Base-by-base conservation (phyloP, 768 basidiomycete genomes). In the Phlegmacium glaucopus region DNA sequence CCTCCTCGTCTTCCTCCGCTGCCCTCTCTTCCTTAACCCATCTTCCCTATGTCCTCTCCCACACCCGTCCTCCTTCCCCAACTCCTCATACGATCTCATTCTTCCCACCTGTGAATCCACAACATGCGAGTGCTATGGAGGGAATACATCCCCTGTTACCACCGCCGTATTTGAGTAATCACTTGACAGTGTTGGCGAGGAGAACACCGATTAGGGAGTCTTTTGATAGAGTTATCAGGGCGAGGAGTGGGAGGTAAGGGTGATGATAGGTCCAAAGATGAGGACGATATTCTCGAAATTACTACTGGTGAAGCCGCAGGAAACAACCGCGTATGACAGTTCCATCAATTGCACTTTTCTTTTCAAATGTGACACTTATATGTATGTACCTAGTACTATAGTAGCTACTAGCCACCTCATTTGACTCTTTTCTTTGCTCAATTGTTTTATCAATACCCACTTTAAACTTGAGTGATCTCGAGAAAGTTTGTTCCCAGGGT, bases 121-220 rank as follows among this genome's bases (percentile, higher is more conserved):
- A 22, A 13, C 72, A 75, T 40, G 67, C 68, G 17, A 72, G 79
- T 45, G 22, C 22, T 22, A 65, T 79, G 15, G 84, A 87, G 59
- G 70, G 66, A 18, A 78, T 85, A 8, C 88, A 90, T 59, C 78
- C 85, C 0, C 71, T 89, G 13, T 72, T 90, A 17, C 88, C 88
- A 0, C 76, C 78, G 3, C 86, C 87, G 35, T 89, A 88, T 59
- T 62, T 87, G 51, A 77, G 71, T 54, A 79, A 83, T 48, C 88
- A 90, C 49, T 69, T 89, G 62, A 85, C 85, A 15, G 77, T 87
- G 39, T 68, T 88, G 27, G 70, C 76, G 13, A 74, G 82, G 62
- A 75, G 83, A 42, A 80, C 76, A 42, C 86, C 88, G 17, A 68
- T 90, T 47, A 72, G 77, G 55, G 87, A 87, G 61, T 80, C 83